Conservation (phyloP, 2,329 filamentous ascomycete genomes). For the Neofusicoccum sp. region DNA sequence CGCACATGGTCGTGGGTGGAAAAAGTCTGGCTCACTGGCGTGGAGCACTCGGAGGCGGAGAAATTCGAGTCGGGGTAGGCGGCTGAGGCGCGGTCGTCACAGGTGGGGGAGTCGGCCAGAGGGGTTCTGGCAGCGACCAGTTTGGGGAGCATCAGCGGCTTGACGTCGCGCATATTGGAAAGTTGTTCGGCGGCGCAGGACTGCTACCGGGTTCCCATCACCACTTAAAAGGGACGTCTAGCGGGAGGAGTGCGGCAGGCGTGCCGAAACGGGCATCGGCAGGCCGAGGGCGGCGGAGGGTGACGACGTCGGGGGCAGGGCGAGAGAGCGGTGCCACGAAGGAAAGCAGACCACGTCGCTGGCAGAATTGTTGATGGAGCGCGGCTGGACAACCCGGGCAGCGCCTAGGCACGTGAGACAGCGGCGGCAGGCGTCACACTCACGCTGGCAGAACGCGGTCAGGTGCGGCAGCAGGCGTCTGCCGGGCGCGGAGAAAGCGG, state of each 20-base stretch:
- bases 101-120: slow-evolving; percentile 29
- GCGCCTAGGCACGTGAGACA: slow-evolving; percentile 15
- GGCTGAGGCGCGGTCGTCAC: slow-evolving; percentile 30
- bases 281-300: slow-evolving; percentile 19
- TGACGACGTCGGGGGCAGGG: slow-evolving; percentile 7
- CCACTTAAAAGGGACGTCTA: slow-evolving; percentile 29
- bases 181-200: slow-evolving; percentile 23
- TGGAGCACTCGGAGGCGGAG: slow-evolving; percentile 60
- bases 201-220: slow-evolving; percentile 36
- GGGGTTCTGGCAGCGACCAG: slow-evolving; percentile 37
- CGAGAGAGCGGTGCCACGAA: slow-evolving; percentile 39
- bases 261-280: slow-evolving; percentile 19
- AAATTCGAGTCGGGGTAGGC: slow-evolving; percentile 34
- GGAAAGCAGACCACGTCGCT: slow-evolving; percentile 33
- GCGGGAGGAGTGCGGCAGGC: slow-evolving; percentile 1
- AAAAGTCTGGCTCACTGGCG: slow-evolving; percentile 70
- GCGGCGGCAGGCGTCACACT: slow-evolving; percentile 14
- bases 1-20: slow-evolving; percentile 61
- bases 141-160: slow-evolving; percentile 39
- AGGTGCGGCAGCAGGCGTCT: slow-evolving; percentile 13
- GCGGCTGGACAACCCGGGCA: slow-evolving; percentile 17
- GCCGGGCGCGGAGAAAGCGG: slow-evolving; percentile 5
- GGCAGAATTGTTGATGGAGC: slow-evolving; percentile 19
- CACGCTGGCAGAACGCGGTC: slow-evolving; percentile 1
- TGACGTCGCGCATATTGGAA: slow-evolving; percentile 38